Base-by-base conservation (phyloP, 2,329 filamentous ascomycete genomes). In the Elsinoe batatas region DNA sequence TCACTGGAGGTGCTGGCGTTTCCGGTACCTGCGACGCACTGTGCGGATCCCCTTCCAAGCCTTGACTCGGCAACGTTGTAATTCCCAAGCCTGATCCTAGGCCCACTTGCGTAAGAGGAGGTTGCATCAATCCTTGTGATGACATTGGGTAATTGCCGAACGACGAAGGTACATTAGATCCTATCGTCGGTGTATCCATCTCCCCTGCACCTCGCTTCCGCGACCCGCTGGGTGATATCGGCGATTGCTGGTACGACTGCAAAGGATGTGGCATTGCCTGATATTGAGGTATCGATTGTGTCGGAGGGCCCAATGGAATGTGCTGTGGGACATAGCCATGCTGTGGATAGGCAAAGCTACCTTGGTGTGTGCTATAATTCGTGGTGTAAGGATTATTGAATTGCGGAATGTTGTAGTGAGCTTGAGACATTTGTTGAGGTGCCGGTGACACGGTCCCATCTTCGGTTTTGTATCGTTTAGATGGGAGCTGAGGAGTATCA, bases 1-100 rank as follows among this genome's bases (percentile, higher is more conserved):
- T 98, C 47, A 81, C 61, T 1, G 67, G 67, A 10, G 66, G 67
- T n/a, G 47, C 36, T 13, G 54, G 33, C 22, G 33, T 49, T 22
- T 43, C 37, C 12, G 46, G 46, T 30, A 17, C 26, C 15, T 44
- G 42, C 15, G 47, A 51, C 3, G 47, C 47, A 35, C 47, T 51
- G n/a, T 12, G 18, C n/a, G 32, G 47, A 11, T 51, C 47, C 17
- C 32, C 35, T 20, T 51, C 47, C 18, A 51, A 15, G 8, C 32
- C 18, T 18, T 51, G 47, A 35, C 47, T 51, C 7, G 47, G 47
- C 6, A 51, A 15, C 8, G 47, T 38, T 11, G 47, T 20, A 15
- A 55, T 55, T 8, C 53, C 53, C 7, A 55, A n/a, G 11, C 53
- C 53, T 17, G 53, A 55, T 7, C 40, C 10, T 37, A 17, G 26